phyloP scores from a whole-genome alignment of 257 asterid genomes.

The Anisodus acutangulus region DNA sequence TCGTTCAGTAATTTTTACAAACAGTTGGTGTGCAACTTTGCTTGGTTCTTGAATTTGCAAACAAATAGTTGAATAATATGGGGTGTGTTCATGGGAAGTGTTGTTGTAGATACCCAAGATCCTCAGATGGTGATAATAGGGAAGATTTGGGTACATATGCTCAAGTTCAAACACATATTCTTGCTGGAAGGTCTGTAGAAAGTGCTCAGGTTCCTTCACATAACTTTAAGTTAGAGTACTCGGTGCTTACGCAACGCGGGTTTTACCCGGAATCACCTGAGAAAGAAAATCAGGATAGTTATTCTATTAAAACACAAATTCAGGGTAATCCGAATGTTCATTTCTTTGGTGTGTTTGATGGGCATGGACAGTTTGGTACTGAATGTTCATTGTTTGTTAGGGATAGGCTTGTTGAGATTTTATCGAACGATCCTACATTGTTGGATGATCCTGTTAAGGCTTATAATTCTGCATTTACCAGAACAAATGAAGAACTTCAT shows the following conservation, averaged over 20 bases:
- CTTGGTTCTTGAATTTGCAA: constrained; percentile 35
- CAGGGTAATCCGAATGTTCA: constrained; percentile 86
- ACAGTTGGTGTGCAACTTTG: constrained; percentile 43
- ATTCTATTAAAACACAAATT: constrained; percentile 61
- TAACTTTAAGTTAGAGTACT: constrained; percentile 62
- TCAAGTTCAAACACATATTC: constrained; percentile 48
- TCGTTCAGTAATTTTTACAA: constrained; percentile 49
- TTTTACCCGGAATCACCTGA: constrained; percentile 87
- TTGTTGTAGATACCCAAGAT: constrained; percentile 58
- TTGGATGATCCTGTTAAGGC: constrained; percentile 86
- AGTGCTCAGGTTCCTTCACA: constrained; percentile 85
- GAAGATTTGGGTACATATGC: constrained; percentile 49
- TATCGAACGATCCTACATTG: constrained; percentile 61
- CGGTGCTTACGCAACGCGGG: constrained; percentile 77
- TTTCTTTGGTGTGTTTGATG: constrained; percentile 97
- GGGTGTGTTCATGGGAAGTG: constrained; percentile 94
- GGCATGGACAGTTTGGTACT: constrained; percentile 83
- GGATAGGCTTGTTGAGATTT: constrained; percentile 72
- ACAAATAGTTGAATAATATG: constrained; percentile 45
- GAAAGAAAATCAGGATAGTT: constrained; percentile 90
- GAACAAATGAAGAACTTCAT: constrained; percentile 83
- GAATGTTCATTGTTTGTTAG: constrained; percentile 77
- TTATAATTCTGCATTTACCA: constrained; percentile 65
- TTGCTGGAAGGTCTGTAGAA: constrained; percentile 53
- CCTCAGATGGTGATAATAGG: constrained; percentile 59